Conservation (phyloP, 2,329 filamentous ascomycete species). For the Cercospora sp. region DNA sequence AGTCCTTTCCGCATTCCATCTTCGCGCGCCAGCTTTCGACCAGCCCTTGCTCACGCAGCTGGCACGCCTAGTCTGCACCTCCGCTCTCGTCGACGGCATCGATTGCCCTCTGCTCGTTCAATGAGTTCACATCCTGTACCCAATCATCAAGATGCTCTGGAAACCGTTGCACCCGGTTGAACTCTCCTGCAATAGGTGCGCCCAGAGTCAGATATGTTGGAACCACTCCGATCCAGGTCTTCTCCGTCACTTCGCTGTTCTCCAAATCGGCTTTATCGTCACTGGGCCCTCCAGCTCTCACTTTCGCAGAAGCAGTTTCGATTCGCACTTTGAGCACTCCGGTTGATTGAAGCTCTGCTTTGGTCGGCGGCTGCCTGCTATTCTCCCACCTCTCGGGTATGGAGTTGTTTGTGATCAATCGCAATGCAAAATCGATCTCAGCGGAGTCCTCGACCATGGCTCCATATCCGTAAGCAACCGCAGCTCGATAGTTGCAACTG, state of each 20-base stretch:
- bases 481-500: constrained; percentile 80
- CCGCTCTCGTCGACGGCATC: constrained; percentile 34
- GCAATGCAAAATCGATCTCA: constrained; percentile 78
- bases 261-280: constrained; percentile 59
- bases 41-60: not conserved
- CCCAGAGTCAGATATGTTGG: constrained; percentile 65
- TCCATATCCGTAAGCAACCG: constrained; percentile 74
- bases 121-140: constrained; percentile 50
- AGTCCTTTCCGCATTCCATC: constrained; percentile 24
- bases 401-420: constrained; percentile 73
- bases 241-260: constrained; percentile 50
- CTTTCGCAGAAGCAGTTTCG: constrained; percentile 72
- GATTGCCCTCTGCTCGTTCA: constrained; percentile 39
- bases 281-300: constrained; percentile 64
- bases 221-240: constrained; percentile 62
- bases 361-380: constrained; percentile 68
- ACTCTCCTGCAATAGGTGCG: constrained; percentile 59
- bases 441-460: constrained; percentile 67
- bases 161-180: constrained; percentile 59
- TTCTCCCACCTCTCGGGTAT: constrained; percentile 68
- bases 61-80: not conserved
- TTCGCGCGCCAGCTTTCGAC: not conserved
- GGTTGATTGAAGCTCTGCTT: constrained; percentile 73
- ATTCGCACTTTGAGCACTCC: constrained; percentile 69
- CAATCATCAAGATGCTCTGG: constrained; percentile 63